A percentile compares a stretch with the other conserved stretches of the same genome.
phyloP scores from a whole-genome alignment of 73 alveolate genomes.

The Paraurostyla sp. region DNA sequence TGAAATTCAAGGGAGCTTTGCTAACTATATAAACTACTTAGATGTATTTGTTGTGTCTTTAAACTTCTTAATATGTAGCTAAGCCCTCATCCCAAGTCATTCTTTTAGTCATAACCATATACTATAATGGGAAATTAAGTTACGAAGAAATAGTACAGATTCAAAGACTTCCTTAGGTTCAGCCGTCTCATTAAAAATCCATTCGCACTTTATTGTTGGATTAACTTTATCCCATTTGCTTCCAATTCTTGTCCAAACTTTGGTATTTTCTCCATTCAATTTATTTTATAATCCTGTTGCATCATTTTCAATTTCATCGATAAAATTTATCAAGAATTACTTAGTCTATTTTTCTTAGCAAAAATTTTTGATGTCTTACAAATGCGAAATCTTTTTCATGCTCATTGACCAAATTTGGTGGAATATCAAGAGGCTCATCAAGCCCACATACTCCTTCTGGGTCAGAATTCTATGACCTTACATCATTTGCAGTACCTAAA shows the following conservation, averaged over 20 bases:
- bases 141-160: too few species aligned
- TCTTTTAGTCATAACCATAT: conserved; percentile 4
- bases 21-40: conserved; percentile 6
- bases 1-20: conserved; percentile 47
- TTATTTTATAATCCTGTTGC: not conserved
- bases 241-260: conserved; percentile 37
- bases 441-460: not conserved
- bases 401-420: conserved; percentile 1
- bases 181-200: conserved; percentile 28
- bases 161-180: conserved; percentile 42
- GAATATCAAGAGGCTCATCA: conserved; percentile 17
- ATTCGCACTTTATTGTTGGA: conserved; percentile 35
- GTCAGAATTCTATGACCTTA: not conserved
- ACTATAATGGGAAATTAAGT: too few species aligned
- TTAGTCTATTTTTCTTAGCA: conserved; percentile 6
- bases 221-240: not conserved
- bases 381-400: not conserved
- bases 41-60: not conserved
- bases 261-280: not conserved
- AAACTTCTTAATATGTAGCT: not conserved
- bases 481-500: conserved; percentile 43
- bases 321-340: not conserved
- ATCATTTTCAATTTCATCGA: conserved; percentile 13
- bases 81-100: conserved; percentile 52
- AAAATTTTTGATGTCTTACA: not conserved